Conservation (phyloP, 2,329 filamentous ascomycete genomes). For the Paecilomyces variotii region DNA sequence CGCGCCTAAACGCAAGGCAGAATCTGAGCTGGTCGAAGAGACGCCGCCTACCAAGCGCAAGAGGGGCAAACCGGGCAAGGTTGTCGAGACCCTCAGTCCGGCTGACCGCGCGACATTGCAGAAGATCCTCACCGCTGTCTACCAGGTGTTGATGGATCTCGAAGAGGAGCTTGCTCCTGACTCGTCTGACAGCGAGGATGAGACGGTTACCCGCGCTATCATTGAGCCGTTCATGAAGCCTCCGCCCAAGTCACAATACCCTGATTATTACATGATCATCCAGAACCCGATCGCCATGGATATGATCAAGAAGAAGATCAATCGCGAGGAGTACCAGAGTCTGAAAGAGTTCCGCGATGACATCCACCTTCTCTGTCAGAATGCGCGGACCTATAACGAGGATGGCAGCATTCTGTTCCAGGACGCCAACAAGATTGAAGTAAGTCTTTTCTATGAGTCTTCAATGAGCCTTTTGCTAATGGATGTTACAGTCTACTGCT, state of each 20-base stretch:
- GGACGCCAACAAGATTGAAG: conserved; percentile 89
- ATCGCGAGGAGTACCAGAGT: conserved; percentile 84
- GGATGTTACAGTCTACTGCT: conserved; percentile 37
- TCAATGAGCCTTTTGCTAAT: conserved; percentile 3
- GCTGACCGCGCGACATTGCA: conserved; percentile 72
- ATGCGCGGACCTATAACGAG: conserved; percentile 94
- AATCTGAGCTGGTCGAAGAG: conserved; percentile 61
- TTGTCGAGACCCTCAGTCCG: conserved; percentile 55
- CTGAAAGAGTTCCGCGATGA: conserved; percentile 75
- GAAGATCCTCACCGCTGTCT: conserved; percentile 66
- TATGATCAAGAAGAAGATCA: conserved; percentile 88
- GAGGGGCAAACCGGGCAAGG: conserved; percentile 63
- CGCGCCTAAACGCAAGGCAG: conserved; percentile 79
- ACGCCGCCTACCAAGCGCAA: conserved; percentile 72
- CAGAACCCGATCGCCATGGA: conserved; percentile 92
- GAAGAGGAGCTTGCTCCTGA: conserved; percentile 61
- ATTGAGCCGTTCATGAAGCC: conserved; percentile 92
- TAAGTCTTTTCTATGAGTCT: conserved; percentile 39
- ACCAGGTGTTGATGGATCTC: conserved; percentile 72
- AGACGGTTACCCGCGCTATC: conserved; percentile 62
- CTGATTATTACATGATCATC: conserved; percentile 94
- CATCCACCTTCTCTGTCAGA: conserved; percentile 74
- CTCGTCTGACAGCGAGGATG: conserved; percentile 45
- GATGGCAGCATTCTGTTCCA: conserved; percentile 86
- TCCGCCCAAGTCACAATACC: conserved; percentile 79